Percentiles rank a stretch among this genome's conserved stretches.
Evolutionary conservation across 2,329 filamentous ascomycete genomes (phyloP).

Genomic region (Diaporthe aspalathi): DNA sequence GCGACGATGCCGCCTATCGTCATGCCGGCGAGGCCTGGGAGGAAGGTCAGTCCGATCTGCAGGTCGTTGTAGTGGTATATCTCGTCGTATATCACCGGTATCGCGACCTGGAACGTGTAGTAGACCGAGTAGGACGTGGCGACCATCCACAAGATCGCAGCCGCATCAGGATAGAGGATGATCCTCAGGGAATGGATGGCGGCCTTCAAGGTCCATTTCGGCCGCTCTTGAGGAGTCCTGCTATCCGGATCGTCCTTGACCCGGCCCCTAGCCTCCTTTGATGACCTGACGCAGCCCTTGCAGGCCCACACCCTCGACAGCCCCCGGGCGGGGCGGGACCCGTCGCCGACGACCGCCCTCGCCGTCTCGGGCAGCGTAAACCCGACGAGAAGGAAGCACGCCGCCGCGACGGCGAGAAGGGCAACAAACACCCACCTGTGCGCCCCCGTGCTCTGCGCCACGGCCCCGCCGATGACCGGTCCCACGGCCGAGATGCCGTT

Average conservation of each 20-base stretch:
- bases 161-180: conserved; percentile 65
- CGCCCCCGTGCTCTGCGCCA: conserved; percentile 51
- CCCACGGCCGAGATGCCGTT: conserved; percentile 54
- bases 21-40: conserved; percentile 20
- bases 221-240: not conserved
- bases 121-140: conserved; percentile 59
- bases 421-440: conserved; percentile 72
- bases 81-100: conserved; percentile 59
- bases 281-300: conserved; percentile 47
- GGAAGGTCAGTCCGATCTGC: conserved; percentile 34
- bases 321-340: conserved; percentile 57
- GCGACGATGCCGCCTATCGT: conserved; percentile 13
- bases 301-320: conserved; percentile 63
- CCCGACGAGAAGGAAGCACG: conserved; percentile 57
- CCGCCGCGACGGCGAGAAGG: conserved; percentile 59
- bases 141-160: conserved; percentile 54
- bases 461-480: conserved; percentile 37
- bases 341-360: conserved; percentile 57
- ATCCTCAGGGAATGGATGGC: conserved; percentile 59
- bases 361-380: conserved; percentile 64
- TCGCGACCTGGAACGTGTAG: conserved; percentile 63
- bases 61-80: conserved; percentile 60
- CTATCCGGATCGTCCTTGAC: conserved; percentile 57
- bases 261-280: conserved; percentile 49
- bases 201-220: not conserved